Base-by-base conservation (phyloP, 2,329 filamentous ascomycete genomes). In the Mycosphaerella arachidis region DNA sequence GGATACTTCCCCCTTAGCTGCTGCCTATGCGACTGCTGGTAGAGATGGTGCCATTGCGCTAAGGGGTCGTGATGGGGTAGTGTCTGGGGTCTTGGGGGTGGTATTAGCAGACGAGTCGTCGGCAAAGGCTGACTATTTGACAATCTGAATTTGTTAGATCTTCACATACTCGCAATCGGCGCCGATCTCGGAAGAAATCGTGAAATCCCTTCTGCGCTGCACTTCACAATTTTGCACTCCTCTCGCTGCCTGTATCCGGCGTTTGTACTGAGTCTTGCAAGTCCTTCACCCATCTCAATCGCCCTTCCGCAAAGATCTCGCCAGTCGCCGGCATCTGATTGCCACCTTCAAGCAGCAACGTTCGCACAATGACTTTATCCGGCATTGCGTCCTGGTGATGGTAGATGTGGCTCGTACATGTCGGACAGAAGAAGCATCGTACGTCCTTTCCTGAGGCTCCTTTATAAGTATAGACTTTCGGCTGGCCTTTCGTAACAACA, bases 311-410 rank as follows among this genome's bases (percentile, higher is more conserved):
- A 59, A 76, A 77, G 16, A 76, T 76, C 66, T 77, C 74, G 1
- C 68, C 71, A 0, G 69, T 70, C 13, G 72, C 72, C 2, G 68
- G 67, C 64, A 76, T 71, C 6, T 70, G 63, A 18, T 67, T 65
- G 8, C 73, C 72, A 7, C 74, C 71, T 3, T 77, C 74, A 3
- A 76, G 67, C 30, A 77, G 60, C 43, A 76, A 62, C 7, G 74
- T 78, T 35, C 75, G 66, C 16, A 76, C 71, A 55, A 77, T 76
- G 24, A 75, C 68, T 57, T 74, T 74, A 8, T 74, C 74, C 2
- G 74, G 73, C 72, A 76, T 75, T 9, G 70, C 71, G 48, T 73
- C 72, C 59, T 75, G 75, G 45, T 74, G 71, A 57, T 76, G 74
- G 52, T 75, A 76, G n/a, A 76, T 71, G 59, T 76, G 74, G 48